Evolutionary conservation across 768 basidiomycete genomes (phyloP), one percentile per base, ranked within the genome.

Genomic region (Mycena rebaudengoi): DNA sequence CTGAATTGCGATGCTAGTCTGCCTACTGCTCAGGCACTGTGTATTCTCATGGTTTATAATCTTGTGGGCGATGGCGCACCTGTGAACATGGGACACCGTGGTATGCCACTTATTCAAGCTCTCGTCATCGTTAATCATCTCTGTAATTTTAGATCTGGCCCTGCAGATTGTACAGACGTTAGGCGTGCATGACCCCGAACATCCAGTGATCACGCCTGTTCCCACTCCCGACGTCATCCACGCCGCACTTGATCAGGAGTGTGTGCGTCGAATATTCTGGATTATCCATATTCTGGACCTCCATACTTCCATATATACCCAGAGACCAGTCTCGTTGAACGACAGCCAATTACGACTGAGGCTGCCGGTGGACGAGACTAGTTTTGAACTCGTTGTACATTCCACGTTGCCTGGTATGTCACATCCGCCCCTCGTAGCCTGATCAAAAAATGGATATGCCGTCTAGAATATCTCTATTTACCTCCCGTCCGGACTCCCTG

Each of bases 241-340:
- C 64, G 80, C 80, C 55, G 84, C 84, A 46, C 86, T 91, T 66
- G 88, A 92, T 70, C 89, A 87, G 62, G 92, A 95, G 78, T 90
- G 90, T 64, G 81, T 88, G n/a, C 88, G 92, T 45, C 87, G 92
- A 58, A 87, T 91, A 60, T 93, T 94, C 75, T 94, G 92, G 92
- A 80, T 91, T 56, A 86, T 91, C 60, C 86, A 88, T 71, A 77
- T 87, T 62, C 80, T 90, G 70, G 87, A 90, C 70, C 76, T 84
- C 65, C 75, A 82, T 71, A 76, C 79, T 26, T 76, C 77, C 40
- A 78, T 62, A 40, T 56, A 45, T 41, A 51, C 39, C 35, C 67
- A 54, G 56, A 59, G 64, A 30, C 60, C 33, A 3, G 60, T 70
- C 11, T 67, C 62, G 51, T 65, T 70, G 20, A 70, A 55, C 60